These are phyloP conservation scores for Syncephalastrum monosporum DNA, from an alignment of 371 early-diverging fungal species.

Conservation along the genomic window DNA sequence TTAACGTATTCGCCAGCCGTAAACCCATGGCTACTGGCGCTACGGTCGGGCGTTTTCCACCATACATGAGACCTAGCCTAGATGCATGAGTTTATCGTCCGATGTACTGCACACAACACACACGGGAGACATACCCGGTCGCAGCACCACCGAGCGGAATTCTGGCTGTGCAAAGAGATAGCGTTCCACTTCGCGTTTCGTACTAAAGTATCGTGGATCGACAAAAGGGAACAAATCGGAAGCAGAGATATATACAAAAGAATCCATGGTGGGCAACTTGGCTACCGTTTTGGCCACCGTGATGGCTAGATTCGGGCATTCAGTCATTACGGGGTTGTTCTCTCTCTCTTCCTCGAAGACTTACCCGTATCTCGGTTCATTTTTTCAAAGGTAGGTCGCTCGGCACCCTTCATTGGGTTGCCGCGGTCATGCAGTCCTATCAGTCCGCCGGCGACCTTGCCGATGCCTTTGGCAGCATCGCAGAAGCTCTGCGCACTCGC, in stretches of 20 bases:
- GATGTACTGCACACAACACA: not conserved
- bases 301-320: constrained; percentile 32
- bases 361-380: constrained; percentile 77
- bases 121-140: constrained; percentile 51
- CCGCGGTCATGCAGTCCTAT: constrained; percentile 41
- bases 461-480: constrained; percentile 29
- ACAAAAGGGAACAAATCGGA: constrained; percentile 67
- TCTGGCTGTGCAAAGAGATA: constrained; percentile 50
- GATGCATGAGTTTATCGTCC: not conserved
- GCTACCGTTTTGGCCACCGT: constrained; percentile 53
- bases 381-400: constrained; percentile 52
- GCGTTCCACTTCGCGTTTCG: constrained; percentile 73
- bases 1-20: constrained; percentile 44
- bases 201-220: constrained; percentile 70
- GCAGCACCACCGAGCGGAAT: constrained; percentile 61
- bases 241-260: constrained; percentile 74
- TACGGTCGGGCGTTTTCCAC: constrained; percentile 55
- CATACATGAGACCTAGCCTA: constrained; percentile 59
- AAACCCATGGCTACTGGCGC: constrained; percentile 61
- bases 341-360: not conserved
- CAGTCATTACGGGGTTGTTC: not conserved
- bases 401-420: constrained; percentile 38
- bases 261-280: constrained; percentile 43
- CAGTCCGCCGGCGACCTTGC: constrained; percentile 21
- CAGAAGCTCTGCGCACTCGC: constrained; percentile 48